These are phyloP conservation scores for Globisporangium uncinulatum DNA, from an alignment of 352 stramenopile species.

Conservation along the genomic window DNA sequence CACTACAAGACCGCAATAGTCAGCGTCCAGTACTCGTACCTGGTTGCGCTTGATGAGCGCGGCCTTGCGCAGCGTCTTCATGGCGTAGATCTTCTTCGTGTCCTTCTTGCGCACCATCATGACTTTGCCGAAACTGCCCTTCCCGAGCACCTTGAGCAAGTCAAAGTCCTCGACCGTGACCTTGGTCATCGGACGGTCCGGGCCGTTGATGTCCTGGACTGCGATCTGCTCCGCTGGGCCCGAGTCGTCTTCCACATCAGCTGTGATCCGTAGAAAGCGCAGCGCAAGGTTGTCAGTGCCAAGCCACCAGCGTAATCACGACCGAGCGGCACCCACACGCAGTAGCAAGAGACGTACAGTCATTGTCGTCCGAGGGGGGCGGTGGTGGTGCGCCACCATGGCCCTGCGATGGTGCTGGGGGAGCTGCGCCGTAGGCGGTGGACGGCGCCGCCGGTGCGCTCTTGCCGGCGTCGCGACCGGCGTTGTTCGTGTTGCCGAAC, in stretches of 20 bases:
- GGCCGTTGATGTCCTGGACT: conserved; percentile 78
- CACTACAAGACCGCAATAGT: neutral
- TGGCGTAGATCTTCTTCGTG: conserved; percentile 92
- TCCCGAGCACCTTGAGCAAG: conserved; percentile 92
- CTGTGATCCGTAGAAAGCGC: conserved; percentile 16
- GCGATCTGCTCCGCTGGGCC: conserved; percentile 70
- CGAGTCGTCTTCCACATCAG: conserved; percentile 77
- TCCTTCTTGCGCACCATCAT: conserved; percentile 95
- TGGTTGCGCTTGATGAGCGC: conserved; percentile 92
- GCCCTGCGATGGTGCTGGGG: conserved; percentile 14
- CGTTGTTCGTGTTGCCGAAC: conserved; percentile 43
- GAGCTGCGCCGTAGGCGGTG: conserved; percentile 9
- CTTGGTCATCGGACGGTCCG: conserved; percentile 61
- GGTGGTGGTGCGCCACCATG: conserved; percentile 2
- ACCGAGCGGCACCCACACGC: too few species aligned
- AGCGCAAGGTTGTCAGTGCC: neutral
- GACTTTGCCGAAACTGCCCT: conserved; percentile 95
- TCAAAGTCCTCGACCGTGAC: conserved; percentile 92
- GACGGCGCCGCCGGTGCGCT: conserved; percentile 74
- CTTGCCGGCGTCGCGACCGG: conserved; percentile 56
- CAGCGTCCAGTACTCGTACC: conserved; percentile 10
- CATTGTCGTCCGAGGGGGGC: conserved; percentile 30
- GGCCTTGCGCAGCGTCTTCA: conserved; percentile 94
- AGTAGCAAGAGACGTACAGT: conserved; percentile 36
- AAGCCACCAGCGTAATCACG: neutral